Evolutionary conservation across 1,284 basidiomycete species (phyloP).

Genomic region (Trametes polyzona): DNA sequence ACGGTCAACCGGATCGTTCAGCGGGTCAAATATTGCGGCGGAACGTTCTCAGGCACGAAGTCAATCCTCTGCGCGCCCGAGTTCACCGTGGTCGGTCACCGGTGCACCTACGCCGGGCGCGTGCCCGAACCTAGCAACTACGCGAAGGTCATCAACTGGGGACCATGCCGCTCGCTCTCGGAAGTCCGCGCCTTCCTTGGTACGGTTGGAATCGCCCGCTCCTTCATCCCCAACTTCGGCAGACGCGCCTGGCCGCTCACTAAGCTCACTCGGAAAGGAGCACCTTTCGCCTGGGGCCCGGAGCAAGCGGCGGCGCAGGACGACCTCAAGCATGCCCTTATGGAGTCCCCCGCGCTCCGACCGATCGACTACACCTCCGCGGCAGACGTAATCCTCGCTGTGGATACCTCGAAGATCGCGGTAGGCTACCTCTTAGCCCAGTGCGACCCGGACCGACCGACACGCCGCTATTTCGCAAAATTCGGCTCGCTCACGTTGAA

Average conservation of each 20-base stretch:
- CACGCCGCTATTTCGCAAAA: no score
- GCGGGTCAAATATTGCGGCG: conserved; percentile 30
- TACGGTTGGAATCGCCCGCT: conserved; percentile 20
- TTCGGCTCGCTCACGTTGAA: conserved; percentile 38
- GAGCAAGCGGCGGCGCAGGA: conserved; percentile 27
- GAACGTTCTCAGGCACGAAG: conserved; percentile 31
- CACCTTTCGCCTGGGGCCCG: conserved; percentile 25
- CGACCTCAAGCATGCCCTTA: conserved; percentile 30
- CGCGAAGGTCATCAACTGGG: conserved; percentile 28
- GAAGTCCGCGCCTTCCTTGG: conserved; percentile 30
- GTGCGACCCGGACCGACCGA: conserved; percentile 24
- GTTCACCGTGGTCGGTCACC: no score
- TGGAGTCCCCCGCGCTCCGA: conserved; percentile 22
- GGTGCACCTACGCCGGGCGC: conserved; percentile 29
- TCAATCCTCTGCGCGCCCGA: conserved; percentile 11
- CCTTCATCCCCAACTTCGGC: conserved; percentile 28
- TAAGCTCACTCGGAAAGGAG: conserved; percentile 29
- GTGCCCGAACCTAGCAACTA: conserved; percentile 29
- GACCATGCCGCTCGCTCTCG: conserved; percentile 19
- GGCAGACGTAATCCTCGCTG: conserved; percentile 34
- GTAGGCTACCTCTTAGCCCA: conserved; percentile 40
- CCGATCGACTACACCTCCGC: conserved; percentile 59
- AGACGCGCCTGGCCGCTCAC: conserved; percentile 18
- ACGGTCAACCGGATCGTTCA: conserved; percentile 37
- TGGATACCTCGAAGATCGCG: conserved; percentile 40